Percentiles rank a stretch among this genome's conserved stretches.
Conservation (phyloP, 305 asterid genomes). For the Fraxinus latifolia region DNA sequence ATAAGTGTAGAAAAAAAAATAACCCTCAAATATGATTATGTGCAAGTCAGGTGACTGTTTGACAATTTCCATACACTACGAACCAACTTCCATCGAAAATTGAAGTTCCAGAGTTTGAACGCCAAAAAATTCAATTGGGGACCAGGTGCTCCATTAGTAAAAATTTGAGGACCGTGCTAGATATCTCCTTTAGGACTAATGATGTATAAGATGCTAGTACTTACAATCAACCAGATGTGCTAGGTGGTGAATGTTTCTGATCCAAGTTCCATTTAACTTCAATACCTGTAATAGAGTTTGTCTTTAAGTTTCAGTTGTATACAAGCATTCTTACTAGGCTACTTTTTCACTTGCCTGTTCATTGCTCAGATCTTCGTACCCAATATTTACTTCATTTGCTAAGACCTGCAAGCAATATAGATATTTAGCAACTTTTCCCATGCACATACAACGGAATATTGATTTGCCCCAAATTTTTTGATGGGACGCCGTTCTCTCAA, state of each 20-base stretch:
- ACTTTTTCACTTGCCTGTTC: constrained; percentile 66
- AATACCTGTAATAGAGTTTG: constrained; percentile 60
- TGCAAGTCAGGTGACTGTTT: not conserved
- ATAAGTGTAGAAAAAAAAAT: not conserved
- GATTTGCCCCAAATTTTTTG: not conserved
- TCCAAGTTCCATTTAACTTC: constrained; percentile 74
- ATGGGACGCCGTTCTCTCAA: not conserved
- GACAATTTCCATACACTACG: not conserved
- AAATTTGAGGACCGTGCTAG: not conserved
- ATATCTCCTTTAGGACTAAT: not conserved
- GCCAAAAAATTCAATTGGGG: not conserved
- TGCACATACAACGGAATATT: not conserved
- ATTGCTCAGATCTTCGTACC: constrained; percentile 93
- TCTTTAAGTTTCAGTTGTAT: not conserved
- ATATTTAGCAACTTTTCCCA: not conserved
- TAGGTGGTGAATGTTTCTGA: constrained; percentile 85
- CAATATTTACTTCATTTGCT: constrained; percentile 90
- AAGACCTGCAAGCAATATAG: constrained; percentile 52
- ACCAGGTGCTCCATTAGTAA: not conserved
- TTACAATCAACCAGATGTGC: constrained; percentile 90
- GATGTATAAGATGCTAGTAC: constrained; percentile 27
- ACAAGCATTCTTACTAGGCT: not conserved
- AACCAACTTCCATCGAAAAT: not conserved
- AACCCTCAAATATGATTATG: not conserved
- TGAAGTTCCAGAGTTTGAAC: not conserved